Percentiles rank a stretch among this genome's conserved stretches.
Conservation (phyloP, 208 protist species). For the Crithidia acanthocephali region DNA sequence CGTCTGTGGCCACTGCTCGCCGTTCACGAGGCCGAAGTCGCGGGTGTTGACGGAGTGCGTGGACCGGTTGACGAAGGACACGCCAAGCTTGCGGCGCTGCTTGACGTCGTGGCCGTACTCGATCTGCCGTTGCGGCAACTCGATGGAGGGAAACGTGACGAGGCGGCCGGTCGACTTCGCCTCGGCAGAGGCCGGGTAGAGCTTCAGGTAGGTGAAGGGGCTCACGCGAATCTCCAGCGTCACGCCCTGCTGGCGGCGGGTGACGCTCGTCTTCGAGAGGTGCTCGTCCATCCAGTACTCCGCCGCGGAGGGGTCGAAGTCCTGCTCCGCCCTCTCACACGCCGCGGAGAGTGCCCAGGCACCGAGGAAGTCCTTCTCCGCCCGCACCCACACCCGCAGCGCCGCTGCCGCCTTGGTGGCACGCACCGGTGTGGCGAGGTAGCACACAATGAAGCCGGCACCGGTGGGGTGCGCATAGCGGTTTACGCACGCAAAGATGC, state of each 20-base stretch:
- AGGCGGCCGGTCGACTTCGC: background rate
- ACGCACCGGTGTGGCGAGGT: slow-evolving; percentile 35
- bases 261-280: slow-evolving; percentile 25
- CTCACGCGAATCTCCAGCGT: slow-evolving; percentile 43
- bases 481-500: slow-evolving; percentile 70
- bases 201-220: slow-evolving; percentile 49
- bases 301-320: slow-evolving; percentile 52
- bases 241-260: slow-evolving; percentile 40
- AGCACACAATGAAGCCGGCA: slow-evolving; percentile 81
- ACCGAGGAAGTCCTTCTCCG: slow-evolving; percentile 59
- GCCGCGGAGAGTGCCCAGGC: slow-evolving; percentile 44
- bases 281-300: slow-evolving; percentile 53
- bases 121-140: slow-evolving; percentile 53
- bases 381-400: slow-evolving; percentile 72
- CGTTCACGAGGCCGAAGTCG: slow-evolving; percentile 51
- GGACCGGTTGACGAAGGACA: slow-evolving; percentile 61
- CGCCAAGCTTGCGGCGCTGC: slow-evolving; percentile 55
- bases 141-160: slow-evolving; percentile 42
- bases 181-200: slow-evolving; percentile 34
- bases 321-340: slow-evolving; percentile 30
- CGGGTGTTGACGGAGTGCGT: slow-evolving; percentile 37
- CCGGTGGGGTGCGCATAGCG: slow-evolving; percentile 76
- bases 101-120: slow-evolving; percentile 53
- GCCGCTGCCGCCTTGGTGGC: slow-evolving; percentile 11
- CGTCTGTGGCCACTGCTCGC: slow-evolving; percentile 53